These are phyloP conservation scores for Chamaecyparis obtusa DNA, from an alignment of 75 land plant genomes.

Conservation along the genomic window DNA sequence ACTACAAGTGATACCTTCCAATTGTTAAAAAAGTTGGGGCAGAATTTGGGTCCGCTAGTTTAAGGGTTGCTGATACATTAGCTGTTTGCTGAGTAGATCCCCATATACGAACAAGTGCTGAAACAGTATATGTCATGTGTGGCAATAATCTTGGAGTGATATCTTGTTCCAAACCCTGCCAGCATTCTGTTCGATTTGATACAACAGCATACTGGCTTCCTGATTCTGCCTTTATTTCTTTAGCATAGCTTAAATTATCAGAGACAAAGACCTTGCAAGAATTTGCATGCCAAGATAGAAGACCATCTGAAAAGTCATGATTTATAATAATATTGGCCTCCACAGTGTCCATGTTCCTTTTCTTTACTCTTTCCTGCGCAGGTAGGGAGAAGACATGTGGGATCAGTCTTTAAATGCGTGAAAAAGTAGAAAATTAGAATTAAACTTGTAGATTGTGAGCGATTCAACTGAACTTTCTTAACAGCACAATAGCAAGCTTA, in stretches of 20 bases:
- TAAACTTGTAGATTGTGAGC: neutral
- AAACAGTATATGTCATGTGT: conserved; percentile 43
- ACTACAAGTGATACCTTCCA: conserved; percentile 55
- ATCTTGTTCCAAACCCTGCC: conserved; percentile 94
- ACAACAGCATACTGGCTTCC: conserved; percentile 39
- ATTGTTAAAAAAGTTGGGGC: conserved; percentile 38
- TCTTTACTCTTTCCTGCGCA: neutral
- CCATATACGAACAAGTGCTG: conserved; percentile 51
- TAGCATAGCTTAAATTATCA: conserved; percentile 9
- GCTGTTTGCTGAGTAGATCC: conserved; percentile 37
- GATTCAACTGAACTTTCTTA: neutral
- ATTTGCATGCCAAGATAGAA: conserved; percentile 48
- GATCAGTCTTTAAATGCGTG: neutral
- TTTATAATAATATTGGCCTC: conserved; percentile 35
- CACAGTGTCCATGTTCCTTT: neutral
- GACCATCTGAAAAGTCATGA: conserved; percentile 51
- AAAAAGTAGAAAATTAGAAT: neutral
- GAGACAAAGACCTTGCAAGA: conserved; percentile 38
- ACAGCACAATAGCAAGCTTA: neutral
- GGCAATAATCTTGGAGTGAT: conserved; percentile 49
- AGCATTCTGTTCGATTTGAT: conserved; percentile 50
- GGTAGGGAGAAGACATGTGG: neutral
- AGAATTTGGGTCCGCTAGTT: conserved; percentile 47
- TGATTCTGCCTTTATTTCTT: conserved; percentile 17
- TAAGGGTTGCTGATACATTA: conserved; percentile 72